Base-by-base conservation (phyloP, 2,329 filamentous ascomycete species). In the Colletotrichum eremochloae region DNA sequence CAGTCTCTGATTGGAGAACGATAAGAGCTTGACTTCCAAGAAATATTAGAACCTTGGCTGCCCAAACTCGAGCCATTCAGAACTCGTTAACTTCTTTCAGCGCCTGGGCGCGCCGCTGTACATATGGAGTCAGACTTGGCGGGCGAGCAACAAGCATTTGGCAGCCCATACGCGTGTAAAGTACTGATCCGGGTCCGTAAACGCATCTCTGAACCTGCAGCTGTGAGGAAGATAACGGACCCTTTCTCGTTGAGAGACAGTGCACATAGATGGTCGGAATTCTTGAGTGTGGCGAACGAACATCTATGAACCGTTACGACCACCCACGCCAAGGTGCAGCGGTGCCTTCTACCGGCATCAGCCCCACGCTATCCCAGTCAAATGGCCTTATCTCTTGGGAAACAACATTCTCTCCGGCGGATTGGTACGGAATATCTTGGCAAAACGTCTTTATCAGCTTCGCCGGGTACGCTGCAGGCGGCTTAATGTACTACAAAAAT, bases 311-410 rank as follows among this genome's bases (percentile, higher is more conserved):
- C n/a, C 1, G n/a, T 44, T 57, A 31, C 31, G 52, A 20, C 48
- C 40, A 38, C 63, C 58, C 36, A 56, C 31, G 58, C 67, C 66
- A 66, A 69, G 66, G 36, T 60, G 33, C 44, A 24, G 67, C 53
- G 60, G n/a, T 60, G n/a, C 40, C 9, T 14, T 48, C 20, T n/a
- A 29, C 55, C 64, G 36, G 58, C 50, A n/a, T 46, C 42, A 52
- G 42, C 29, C 63, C 68, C 60, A 65, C 50, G 68, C 53, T 53
- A 68, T 46, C 36, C 53, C 55, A 62, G 50, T 36, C 11, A 3
- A 68, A 60, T 44, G 71, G 36, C 68, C 72, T 74, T 72, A 74
- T 74, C 72, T 68, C 68, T 68, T 68, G 60, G 55, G 18, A 20
- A 29, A 24, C 24, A 38, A 5, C 4, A 8, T 38, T 50, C 20